A percentile compares a stretch with the other conserved stretches of the same genome.
These are phyloP conservation scores for Inosperma sp. DNA, from an alignment of 768 basidiomycete species.

Conservation along the genomic window DNA sequence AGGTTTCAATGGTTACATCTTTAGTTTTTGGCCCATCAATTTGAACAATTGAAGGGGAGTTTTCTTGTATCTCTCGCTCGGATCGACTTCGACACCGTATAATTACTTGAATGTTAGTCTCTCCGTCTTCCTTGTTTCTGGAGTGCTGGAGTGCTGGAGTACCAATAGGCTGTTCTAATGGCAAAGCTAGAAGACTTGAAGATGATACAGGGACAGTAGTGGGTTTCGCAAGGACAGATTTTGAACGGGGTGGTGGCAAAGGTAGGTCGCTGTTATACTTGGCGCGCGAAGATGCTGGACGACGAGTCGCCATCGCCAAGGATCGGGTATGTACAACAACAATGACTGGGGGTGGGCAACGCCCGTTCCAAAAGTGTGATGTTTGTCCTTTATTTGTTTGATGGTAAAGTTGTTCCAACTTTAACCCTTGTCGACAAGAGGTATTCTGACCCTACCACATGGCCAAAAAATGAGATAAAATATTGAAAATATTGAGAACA, in stretches of 20 bases:
- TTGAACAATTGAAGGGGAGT: slow-evolving; percentile 82
- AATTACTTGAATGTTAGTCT: slow-evolving; percentile 90
- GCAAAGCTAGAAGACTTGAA: slow-evolving; percentile 1
- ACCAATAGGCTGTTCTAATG: neutral
- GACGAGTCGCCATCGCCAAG: slow-evolving; percentile 56
- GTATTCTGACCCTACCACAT: slow-evolving; percentile 1
- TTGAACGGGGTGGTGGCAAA: slow-evolving; percentile 39
- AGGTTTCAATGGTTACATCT: slow-evolving; percentile 77
- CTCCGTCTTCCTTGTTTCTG: slow-evolving; percentile 43
- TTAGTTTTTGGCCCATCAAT: slow-evolving; percentile 72
- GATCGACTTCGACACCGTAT: slow-evolving; percentile 86
- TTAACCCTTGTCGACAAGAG: neutral
- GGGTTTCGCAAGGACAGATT: slow-evolving; percentile 46
- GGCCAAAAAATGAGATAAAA: no score
- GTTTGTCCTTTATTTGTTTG: no score
- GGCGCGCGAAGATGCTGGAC: slow-evolving; percentile 48
- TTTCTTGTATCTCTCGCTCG: slow-evolving; percentile 77
- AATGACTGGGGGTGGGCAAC: no score
- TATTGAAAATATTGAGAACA: no score
- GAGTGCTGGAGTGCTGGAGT: slow-evolving; percentile 4
- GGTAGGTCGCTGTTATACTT: slow-evolving; percentile 28
- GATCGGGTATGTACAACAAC: no score
- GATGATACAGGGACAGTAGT: slow-evolving; percentile 16
- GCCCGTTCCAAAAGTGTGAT: no score
- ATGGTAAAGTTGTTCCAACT: neutral